These are phyloP conservation scores for Aspergillus sp. DNA, from an alignment of 2,329 filamentous ascomycete genomes.

Conservation along the genomic window DNA sequence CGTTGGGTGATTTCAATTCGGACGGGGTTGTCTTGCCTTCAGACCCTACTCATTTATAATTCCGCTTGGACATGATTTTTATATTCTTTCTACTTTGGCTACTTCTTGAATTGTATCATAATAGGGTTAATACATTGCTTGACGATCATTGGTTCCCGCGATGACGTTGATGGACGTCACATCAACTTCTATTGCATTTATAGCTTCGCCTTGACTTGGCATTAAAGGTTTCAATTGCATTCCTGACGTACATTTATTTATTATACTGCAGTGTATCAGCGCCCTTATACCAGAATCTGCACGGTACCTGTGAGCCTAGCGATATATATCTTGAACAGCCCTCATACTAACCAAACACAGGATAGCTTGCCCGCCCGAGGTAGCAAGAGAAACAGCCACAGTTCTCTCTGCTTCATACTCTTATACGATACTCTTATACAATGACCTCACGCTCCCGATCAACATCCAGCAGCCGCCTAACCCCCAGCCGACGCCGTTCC, in stretches of 20 bases:
- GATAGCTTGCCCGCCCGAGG: neutral
- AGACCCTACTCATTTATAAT: constrained; percentile 17
- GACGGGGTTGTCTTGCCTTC: constrained; percentile 18
- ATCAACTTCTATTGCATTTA: neutral
- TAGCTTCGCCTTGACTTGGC: neutral
- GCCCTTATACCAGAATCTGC: too few relatives aligned
- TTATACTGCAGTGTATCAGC: too few relatives aligned
- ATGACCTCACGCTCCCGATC: neutral
- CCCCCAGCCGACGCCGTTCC: neutral
- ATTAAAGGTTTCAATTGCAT: neutral
- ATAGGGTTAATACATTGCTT: neutral
- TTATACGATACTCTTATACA: neutral
- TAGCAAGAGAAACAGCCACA: neutral
- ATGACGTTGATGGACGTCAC: constrained; percentile 11
- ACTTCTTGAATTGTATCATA: constrained; percentile 3
- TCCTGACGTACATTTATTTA: neutral
- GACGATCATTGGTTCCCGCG: neutral
- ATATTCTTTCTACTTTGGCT: neutral
- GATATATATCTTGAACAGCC: too few relatives aligned
- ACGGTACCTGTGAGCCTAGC: too few relatives aligned
- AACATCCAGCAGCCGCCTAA: neutral
- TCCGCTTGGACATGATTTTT: neutral
- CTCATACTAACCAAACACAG: too few relatives aligned
- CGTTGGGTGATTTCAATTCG: constrained; percentile 16
- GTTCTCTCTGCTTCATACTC: neutral